These are phyloP conservation scores for Penicillium argentinense DNA, from an alignment of 495 filamentous ascomycete species.

Conservation along the genomic window DNA sequence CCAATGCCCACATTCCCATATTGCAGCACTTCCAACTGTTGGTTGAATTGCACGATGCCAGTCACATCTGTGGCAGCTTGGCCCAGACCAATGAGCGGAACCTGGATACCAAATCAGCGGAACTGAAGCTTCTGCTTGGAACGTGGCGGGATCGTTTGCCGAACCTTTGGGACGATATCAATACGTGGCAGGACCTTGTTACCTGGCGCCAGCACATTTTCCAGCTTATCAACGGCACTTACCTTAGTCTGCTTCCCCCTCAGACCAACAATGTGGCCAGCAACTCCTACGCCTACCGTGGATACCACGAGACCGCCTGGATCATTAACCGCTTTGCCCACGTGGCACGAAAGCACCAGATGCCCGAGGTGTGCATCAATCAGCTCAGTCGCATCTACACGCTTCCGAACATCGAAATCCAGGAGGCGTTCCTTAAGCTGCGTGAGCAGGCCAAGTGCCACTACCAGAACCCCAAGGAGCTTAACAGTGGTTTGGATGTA, in stretches of 20 bases:
- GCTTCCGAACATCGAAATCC: slow-evolving; percentile 98
- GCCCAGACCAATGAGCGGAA: slow-evolving; percentile 79
- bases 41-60: slow-evolving; percentile 98
- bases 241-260: slow-evolving; percentile 79
- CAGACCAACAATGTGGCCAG: slow-evolving; percentile 74
- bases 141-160: slow-evolving; percentile 96
- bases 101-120: slow-evolving; percentile 89
- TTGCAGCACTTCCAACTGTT: slow-evolving; percentile 97
- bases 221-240: slow-evolving; percentile 91
- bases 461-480: slow-evolving; percentile 90
- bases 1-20: slow-evolving; percentile 92
- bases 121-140: slow-evolving; percentile 89
- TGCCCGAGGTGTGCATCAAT: slow-evolving; percentile 94
- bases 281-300: slow-evolving; percentile 93
- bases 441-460: slow-evolving; percentile 97
- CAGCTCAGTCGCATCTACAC: slow-evolving; percentile 98
- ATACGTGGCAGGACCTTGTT: slow-evolving; percentile 97
- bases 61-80: slow-evolving; percentile 88
- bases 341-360: slow-evolving; percentile 93
- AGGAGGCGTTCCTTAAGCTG: slow-evolving; percentile 97
- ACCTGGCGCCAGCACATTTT: slow-evolving; percentile 99
- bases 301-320: slow-evolving; percentile 99
- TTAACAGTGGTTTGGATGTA: slow-evolving; percentile 90
- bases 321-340: slow-evolving; percentile 99
- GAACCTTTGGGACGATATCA: slow-evolving; percentile 99